phyloP scores from a whole-genome alignment of 2,329 filamentous ascomycete genomes.

The Ceratocystis variospora region DNA sequence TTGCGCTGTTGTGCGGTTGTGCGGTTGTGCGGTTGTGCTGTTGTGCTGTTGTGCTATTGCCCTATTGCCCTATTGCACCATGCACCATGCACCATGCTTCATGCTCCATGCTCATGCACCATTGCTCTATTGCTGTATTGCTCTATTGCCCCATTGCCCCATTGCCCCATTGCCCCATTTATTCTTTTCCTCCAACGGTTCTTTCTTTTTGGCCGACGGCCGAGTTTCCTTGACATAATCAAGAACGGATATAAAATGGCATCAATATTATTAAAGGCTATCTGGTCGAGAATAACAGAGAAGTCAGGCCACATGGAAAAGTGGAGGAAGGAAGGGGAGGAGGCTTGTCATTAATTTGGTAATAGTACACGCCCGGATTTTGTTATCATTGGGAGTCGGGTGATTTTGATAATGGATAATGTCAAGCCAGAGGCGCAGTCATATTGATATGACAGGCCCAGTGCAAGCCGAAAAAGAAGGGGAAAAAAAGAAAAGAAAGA shows the following conservation, averaged over 20 bases:
- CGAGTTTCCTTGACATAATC: conserved; percentile 3
- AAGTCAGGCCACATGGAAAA: conserved; percentile 3
- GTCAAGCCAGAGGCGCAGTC: no score
- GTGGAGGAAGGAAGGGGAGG: neutral
- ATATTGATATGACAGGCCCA: neutral
- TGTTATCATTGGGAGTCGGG: neutral
- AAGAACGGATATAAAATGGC: neutral
- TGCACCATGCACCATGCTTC: no score
- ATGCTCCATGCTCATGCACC: no score
- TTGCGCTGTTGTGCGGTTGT: no score
- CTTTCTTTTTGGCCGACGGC: neutral
- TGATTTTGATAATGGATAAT: neutral
- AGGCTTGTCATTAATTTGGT: neutral
- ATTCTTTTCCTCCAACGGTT: neutral
- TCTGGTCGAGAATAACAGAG: neutral
- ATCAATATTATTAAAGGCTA: neutral
- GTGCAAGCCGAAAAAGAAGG: neutral
- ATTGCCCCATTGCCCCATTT: no score
- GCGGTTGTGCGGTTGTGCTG: no score
- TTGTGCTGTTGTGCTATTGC: no score
- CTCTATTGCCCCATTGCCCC: no score
- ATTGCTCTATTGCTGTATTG: no score
- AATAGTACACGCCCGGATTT: neutral
- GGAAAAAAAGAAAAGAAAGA: no score
- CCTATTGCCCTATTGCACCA: no score